phyloP scores from a whole-genome alignment of 805 yeast genomes.

The Zygotorulaspora danielsina region DNA sequence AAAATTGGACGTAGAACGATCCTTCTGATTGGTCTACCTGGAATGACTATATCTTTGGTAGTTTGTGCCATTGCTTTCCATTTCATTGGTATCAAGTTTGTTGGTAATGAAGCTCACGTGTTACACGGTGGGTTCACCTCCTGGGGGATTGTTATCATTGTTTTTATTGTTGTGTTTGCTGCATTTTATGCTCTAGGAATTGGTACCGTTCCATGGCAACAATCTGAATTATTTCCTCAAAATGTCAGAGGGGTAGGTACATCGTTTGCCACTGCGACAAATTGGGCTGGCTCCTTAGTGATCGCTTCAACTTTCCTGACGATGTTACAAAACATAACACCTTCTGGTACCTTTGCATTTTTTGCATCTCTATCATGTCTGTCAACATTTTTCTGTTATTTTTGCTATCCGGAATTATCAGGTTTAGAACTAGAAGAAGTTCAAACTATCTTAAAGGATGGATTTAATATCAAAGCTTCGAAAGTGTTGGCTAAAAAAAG shows the following conservation, averaged over 20 bases:
- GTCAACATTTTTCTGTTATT: slow-evolving; percentile 68
- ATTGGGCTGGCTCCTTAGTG: slow-evolving; percentile 92
- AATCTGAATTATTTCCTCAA: slow-evolving; percentile 91
- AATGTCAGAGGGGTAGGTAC: slow-evolving; percentile 89
- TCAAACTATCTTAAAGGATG: slow-evolving; percentile 71
- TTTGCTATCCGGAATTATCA: slow-evolving; percentile 89
- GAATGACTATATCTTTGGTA: slow-evolving; percentile 72
- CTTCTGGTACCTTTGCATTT: slow-evolving; percentile 89
- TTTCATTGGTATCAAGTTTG: slow-evolving; percentile 61
- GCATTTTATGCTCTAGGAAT: slow-evolving; percentile 92
- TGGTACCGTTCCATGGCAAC: slow-evolving; percentile 99
- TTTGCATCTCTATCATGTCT: slow-evolving; percentile 78
- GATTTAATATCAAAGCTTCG: slow-evolving; percentile 77
- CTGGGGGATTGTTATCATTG: slow-evolving; percentile 85
- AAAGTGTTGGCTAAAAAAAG: slow-evolving; percentile 49
- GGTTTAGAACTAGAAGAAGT: slow-evolving; percentile 91
- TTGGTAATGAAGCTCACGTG: slow-evolving; percentile 43
- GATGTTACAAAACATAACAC: slow-evolving; percentile 88
- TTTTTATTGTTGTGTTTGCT: slow-evolving; percentile 81
- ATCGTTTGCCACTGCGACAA: slow-evolving; percentile 84
- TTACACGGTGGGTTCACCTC: slow-evolving; percentile 50
- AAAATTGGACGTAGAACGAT: slow-evolving; percentile 83
- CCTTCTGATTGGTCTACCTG: slow-evolving; percentile 74
- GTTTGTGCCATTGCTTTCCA: slow-evolving; percentile 91
- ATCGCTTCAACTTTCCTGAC: slow-evolving; percentile 91